Evolutionary conservation across 2,329 filamentous ascomycete species (phyloP).

Genomic region (Phialophora tarda): DNA sequence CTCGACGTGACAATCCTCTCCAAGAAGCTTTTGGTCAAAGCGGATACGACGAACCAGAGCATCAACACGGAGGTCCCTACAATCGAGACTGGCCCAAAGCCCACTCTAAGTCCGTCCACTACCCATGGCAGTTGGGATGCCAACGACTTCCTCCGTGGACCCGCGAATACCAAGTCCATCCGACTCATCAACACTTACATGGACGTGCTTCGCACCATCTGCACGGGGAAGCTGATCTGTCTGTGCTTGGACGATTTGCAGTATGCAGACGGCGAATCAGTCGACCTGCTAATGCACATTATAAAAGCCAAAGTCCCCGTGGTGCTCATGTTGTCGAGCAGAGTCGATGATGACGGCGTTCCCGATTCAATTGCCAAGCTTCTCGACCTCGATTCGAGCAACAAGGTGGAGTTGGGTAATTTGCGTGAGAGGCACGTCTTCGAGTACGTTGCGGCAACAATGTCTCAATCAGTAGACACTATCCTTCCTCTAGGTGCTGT

Average conservation of each 20-base stretch:
- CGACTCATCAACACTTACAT: conserved; percentile 86
- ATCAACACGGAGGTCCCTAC: conserved; percentile 36
- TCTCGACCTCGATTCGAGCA: conserved; percentile 65
- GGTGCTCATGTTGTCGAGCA: conserved; percentile 78
- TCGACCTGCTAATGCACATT: conserved; percentile 82
- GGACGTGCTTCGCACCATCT: conserved; percentile 81
- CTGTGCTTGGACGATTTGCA: conserved; percentile 89
- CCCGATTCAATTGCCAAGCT: conserved; percentile 48
- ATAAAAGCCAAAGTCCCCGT: conserved; percentile 78
- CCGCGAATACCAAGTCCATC: conserved; percentile 58
- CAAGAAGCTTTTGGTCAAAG: conserved; percentile 42
- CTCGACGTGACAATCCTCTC: conserved; percentile 48
- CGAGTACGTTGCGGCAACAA: conserved; percentile 79
- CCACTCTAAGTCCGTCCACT: conserved; percentile 8
- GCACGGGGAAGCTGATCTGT: conserved; percentile 83
- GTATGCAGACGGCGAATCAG: conserved; percentile 84
- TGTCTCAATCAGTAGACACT: conserved; percentile 74
- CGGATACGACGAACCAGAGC: conserved; percentile 30
- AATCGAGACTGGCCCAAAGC: conserved; percentile 23
- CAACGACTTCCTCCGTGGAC: conserved; percentile 47
- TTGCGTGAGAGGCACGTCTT: conserved; percentile 80
- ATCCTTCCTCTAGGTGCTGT: conserved; percentile 79
- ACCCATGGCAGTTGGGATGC: conserved; percentile 30
- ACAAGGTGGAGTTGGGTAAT: conserved; percentile 70
- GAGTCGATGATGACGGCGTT: conserved; percentile 67